Percentiles rank a stretch among this genome's conserved stretches.
Evolutionary conservation across 371 early-diverging fungal species (phyloP).

Genomic region (Mucor piriformis): DNA sequence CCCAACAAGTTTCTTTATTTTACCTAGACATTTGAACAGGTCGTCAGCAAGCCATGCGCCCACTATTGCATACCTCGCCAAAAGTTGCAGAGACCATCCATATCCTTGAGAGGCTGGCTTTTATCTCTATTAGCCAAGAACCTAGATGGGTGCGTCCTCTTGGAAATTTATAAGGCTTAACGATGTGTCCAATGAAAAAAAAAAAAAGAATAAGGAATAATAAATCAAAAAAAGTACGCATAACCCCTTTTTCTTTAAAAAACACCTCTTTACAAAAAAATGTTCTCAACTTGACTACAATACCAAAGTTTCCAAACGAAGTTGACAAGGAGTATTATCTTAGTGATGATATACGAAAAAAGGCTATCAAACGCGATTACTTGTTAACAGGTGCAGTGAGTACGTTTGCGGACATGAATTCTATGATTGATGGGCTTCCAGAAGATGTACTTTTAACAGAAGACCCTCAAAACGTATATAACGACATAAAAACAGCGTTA

Average conservation of each 20-base stretch:
- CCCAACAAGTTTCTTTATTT: conserved; percentile 14
- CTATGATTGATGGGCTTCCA: conserved; percentile 16
- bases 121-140: conserved; percentile 22
- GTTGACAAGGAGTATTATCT: conserved; percentile 14
- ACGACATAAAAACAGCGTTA: conserved; percentile 17
- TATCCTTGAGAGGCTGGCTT: conserved; percentile 21
- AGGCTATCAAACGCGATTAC: conserved; percentile 9
- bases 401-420: conserved; percentile 10
- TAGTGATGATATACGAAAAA: conserved; percentile 13
- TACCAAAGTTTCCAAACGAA: conserved; percentile 12
- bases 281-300: conserved; percentile 12
- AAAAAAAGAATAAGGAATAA: neutral
- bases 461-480: conserved; percentile 16
- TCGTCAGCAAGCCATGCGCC: conserved; percentile 20
- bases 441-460: conserved; percentile 14
- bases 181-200: conserved; percentile 17
- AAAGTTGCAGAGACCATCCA: conserved; percentile 19
- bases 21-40: conserved; percentile 25
- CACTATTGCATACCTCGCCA: conserved; percentile 25
- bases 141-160: conserved; percentile 19
- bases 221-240: conserved; percentile 3
- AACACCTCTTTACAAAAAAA: conserved; percentile 1
- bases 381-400: conserved; percentile 18
- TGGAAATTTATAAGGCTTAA: conserved; percentile 24
- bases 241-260: neutral